Percentiles rank a stretch among this genome's conserved stretches.
phyloP scores from a whole-genome alignment of 805 yeast species.

The Saccharomycopsis sp. region DNA sequence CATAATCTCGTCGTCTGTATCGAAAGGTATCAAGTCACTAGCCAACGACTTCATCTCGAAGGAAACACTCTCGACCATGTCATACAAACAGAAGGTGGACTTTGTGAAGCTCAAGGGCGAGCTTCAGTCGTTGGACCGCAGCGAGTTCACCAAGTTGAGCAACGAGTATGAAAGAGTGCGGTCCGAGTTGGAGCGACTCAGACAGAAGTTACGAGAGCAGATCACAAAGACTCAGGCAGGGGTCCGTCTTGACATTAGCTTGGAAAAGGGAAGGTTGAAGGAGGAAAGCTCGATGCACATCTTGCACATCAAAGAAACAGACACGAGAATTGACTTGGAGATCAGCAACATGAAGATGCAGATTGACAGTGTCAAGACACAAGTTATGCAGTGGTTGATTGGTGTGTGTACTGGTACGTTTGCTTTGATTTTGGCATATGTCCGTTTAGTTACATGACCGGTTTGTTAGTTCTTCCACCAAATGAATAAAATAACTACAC shows the following conservation, averaged over 20 bases:
- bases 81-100: conserved; percentile 94
- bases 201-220: conserved; percentile 81
- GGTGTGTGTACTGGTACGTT: conserved; percentile 98
- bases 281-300: conserved; percentile 93
- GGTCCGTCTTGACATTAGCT: conserved; percentile 79
- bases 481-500: too few species aligned
- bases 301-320: conserved; percentile 87
- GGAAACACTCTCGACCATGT: conserved; percentile 71
- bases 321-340: conserved; percentile 91
- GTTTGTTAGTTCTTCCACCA: too few species aligned
- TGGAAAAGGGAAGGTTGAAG: conserved; percentile 91
- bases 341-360: conserved; percentile 91
- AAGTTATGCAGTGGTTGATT: conserved; percentile 96
- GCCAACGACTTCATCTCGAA: conserved; percentile 75
- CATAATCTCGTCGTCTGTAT: conserved; percentile 64
- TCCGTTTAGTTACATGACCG: conserved; percentile 65
- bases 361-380: conserved; percentile 90
- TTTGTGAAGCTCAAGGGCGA: conserved; percentile 93
- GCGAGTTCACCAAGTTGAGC: conserved; percentile 72
- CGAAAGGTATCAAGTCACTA: conserved; percentile 69
- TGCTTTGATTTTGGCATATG: conserved; percentile 87
- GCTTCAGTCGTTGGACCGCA: conserved; percentile 74
- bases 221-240: conserved; percentile 84
- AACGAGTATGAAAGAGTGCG: conserved; percentile 81
- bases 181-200: conserved; percentile 76